Conservation (phyloP, 257 asterid species). For the Solanum bulbocastanum region DNA sequence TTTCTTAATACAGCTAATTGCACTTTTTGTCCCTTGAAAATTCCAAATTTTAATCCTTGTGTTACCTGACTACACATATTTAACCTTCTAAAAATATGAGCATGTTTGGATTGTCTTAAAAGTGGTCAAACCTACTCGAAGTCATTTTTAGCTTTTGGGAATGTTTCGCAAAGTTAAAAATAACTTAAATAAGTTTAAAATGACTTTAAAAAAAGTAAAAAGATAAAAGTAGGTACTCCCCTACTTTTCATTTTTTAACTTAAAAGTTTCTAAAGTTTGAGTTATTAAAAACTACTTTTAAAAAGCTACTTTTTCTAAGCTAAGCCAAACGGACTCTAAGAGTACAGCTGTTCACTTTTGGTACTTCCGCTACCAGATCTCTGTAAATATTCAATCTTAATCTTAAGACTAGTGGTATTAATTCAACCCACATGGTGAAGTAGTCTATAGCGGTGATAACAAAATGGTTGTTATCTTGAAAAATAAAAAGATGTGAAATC, state of each 20-base stretch:
- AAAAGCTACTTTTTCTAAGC: background rate
- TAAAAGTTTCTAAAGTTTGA: background rate
- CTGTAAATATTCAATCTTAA: background rate
- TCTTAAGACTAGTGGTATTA: background rate
- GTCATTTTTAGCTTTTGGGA: background rate
- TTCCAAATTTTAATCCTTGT: background rate
- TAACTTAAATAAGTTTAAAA: no score
- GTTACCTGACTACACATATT: background rate
- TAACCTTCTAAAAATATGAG: background rate
- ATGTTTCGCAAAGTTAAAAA: background rate
- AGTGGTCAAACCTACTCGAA: background rate
- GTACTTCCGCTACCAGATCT: background rate
- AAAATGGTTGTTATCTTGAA: background rate
- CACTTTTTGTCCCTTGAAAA: background rate
- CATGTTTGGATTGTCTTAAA: background rate
- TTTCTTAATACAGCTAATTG: background rate
- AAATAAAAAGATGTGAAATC: background rate
- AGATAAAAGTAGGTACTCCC: background rate
- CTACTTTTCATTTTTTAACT: background rate
- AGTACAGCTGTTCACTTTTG: background rate
- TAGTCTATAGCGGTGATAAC: background rate
- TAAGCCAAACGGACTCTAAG: background rate
- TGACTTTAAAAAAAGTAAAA: background rate
- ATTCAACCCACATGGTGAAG: background rate
- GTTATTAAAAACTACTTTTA: background rate